Evolutionary conservation across 2,329 filamentous ascomycete genomes (phyloP), one percentile per base, ranked within the genome.

Genomic region (Phialophora expanda): DNA sequence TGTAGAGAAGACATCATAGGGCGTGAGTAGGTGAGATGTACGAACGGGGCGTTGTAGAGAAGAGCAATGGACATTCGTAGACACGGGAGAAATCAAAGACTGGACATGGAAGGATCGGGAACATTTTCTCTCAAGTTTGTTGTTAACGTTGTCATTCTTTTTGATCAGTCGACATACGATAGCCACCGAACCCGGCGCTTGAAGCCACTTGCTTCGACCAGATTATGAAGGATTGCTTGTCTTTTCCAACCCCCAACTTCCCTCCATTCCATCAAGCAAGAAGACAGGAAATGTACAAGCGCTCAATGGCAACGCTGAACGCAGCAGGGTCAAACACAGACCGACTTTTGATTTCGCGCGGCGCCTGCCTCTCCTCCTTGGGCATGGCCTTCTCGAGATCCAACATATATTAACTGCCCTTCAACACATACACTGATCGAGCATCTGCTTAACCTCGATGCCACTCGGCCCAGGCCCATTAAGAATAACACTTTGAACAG

Each of bases 391-490:
- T 44, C 38, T 8, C 38, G 14, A n/a, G 1, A 17, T 44, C 38
- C 38, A 44, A 44, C 38, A 8, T 44, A 17, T 41, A 3, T 8
- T 8, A 44, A n/a, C 38, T 6, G 4, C 4, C 7, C 7, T 6
- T 46, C 20, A 20, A 24, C 12, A 22, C 30, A 38, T 48, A 22
- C 38, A 17, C 58, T 61, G 30, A 22, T 65, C 57, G 17, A 70
- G 46, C 22, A 61, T 58, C 48, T 41, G 66, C 68, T 61, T 69
- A 11, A 69, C 65, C 58, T 67, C 69, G 54, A 66, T 38, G 24
- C 67, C 70, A 44, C 69, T 69, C 61, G 62, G 41, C 7, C 68
- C 69, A 14, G 67, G 50, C 32, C 71, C 69, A 55, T 70, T 66
- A 46, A 73, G 62, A 41, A 67, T 66, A 14, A 72, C 66, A 61